Base-by-base conservation (phyloP, 805 yeast genomes). In the Hemisphaericaspora nanyangensis region DNA sequence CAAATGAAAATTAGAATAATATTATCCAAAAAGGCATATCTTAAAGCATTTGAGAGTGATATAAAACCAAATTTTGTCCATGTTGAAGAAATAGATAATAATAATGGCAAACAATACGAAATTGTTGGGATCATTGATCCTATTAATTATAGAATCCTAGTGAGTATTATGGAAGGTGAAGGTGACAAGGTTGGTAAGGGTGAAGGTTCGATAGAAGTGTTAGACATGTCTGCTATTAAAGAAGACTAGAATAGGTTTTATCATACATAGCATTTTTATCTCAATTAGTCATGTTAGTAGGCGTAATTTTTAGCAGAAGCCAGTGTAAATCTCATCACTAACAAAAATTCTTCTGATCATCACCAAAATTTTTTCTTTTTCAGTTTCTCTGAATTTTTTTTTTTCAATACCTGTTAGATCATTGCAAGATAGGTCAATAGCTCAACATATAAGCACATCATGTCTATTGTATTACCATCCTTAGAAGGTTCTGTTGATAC, bases 171-270 rank as follows among this genome's bases (percentile, higher is more conserved):
- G 5, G 72, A 85, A 38, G 70, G 76, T 13, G 75, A 63, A 6
- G 60, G 64, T 28, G 56, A 63, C n/a, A 58, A 58, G 43, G 63
- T 76, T 19, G 70, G 70, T 40, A 56, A 62, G 38, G 77, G 80
- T 3, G 75, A 72, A 45, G 93, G 88, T 2, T 65, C 78, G 2
- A 70, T 89, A 4, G 96, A 90, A 58, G 93, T 90, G 6, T 62
- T 90, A 44, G 96, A 88, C 50, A 82, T 85, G 84, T 91, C 95
- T 12, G 95, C 86, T 8, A 72, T 83, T n/a, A 80, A 78, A 45
- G 82, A 80, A 40, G 24, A 26, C 17, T 20, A 26, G 17, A 20
- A 22, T 22, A n/a, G n/a, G n/a, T n/a, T n/a, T n/a, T n/a, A n/a
- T n/a, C n/a, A n/a, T n/a, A n/a, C n/a, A n/a, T n/a, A n/a, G n/a